Percentiles rank a stretch among this genome's conserved stretches.
Conservation (phyloP, 352 stramenopile genomes). For the Globisporangium megalacanthum region DNA sequence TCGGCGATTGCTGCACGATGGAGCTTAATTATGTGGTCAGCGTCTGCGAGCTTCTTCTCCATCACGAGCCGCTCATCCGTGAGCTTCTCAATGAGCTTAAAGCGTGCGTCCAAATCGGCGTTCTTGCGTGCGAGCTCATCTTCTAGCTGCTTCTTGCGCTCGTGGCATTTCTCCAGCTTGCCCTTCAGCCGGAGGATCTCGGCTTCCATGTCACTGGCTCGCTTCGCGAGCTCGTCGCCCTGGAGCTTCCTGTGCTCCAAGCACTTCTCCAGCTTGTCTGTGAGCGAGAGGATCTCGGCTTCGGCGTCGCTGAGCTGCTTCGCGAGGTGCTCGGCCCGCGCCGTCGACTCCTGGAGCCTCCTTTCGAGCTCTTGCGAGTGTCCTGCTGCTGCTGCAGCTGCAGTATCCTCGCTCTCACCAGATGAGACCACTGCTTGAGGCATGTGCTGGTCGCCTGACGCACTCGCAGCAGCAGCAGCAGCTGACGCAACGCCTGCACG, state of each 20-base stretch:
- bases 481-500: too few species aligned
- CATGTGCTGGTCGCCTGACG: too few species aligned
- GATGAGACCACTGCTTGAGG: too few species aligned
- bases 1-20: background rate
- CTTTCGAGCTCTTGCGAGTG: background rate
- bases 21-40: background rate
- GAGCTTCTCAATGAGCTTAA: conserved; percentile 4
- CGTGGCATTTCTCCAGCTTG: conserved; percentile 3
- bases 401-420: too few species aligned
- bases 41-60: background rate
- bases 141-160: conserved; percentile 4
- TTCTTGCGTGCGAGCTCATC: conserved; percentile 7
- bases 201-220: background rate
- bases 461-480: too few species aligned
- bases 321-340: background rate
- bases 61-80: conserved; percentile 1
- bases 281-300: background rate
- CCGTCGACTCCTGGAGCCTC: background rate
- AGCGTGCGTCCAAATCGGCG: background rate
- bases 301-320: conserved; percentile 8
- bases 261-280: too few species aligned
- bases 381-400: background rate
- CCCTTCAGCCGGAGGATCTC: conserved; percentile 5
- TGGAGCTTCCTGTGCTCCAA: background rate
- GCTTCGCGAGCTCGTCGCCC: background rate